These are phyloP conservation scores for Neurospora sp. DNA, from an alignment of 495 filamentous ascomycete genomes.

Conservation along the genomic window DNA sequence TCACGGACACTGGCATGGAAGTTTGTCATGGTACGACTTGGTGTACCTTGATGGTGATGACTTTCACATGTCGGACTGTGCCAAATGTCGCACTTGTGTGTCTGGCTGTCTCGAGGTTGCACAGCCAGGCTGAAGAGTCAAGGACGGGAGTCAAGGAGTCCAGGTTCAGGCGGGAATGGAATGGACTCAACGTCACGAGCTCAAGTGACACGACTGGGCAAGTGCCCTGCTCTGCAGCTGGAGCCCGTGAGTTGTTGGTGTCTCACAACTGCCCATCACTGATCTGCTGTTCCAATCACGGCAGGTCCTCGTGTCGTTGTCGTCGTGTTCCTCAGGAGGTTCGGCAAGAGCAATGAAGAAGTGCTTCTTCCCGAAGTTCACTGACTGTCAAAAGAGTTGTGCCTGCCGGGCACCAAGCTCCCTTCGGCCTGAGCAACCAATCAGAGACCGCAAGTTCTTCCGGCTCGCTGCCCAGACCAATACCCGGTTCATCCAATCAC, in stretches of 20 bases:
- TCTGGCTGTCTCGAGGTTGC: neutral
- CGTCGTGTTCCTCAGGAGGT: neutral
- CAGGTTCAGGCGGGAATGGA: neutral
- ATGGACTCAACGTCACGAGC: neutral
- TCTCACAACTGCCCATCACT: neutral
- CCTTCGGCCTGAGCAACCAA: neutral
- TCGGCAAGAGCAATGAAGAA: neutral
- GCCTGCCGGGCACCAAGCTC: neutral
- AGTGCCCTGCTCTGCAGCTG: neutral
- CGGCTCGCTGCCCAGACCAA: neutral
- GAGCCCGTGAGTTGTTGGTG: neutral
- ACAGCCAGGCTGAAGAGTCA: neutral
- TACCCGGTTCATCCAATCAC: neutral
- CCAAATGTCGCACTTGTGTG: neutral
- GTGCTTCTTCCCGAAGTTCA: neutral
- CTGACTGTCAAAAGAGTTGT: neutral
- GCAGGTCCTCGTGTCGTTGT: neutral
- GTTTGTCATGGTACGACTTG: neutral
- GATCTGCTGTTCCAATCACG: neutral
- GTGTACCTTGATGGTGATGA: neutral
- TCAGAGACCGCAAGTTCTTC: neutral
- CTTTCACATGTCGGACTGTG: neutral
- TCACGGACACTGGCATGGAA: neutral
- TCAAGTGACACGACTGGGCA: neutral
- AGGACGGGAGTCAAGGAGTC: neutral